These are phyloP conservation scores for Leishmania guyanensis DNA, from an alignment of 208 protist genomes.

Conservation along the genomic window DNA sequence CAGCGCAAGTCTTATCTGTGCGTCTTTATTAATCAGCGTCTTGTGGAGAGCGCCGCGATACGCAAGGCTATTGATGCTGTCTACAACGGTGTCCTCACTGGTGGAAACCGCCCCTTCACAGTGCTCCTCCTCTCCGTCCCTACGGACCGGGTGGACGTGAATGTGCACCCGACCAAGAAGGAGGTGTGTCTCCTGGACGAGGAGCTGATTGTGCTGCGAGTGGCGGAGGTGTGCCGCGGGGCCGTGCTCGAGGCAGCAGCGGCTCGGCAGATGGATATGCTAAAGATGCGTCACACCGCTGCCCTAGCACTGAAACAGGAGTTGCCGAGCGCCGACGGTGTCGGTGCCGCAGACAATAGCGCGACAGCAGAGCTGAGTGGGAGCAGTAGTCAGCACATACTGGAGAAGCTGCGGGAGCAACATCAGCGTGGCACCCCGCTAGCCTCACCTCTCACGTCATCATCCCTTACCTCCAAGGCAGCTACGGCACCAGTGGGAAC, in stretches of 20 bases:
- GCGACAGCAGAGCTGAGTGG: conserved; percentile 11
- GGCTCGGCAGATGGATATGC: conserved; percentile 64
- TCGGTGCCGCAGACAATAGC: conserved; percentile 1
- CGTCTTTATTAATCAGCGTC: conserved; percentile 89
- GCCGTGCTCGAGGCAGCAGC: conserved; percentile 63
- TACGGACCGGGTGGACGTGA: conserved; percentile 96
- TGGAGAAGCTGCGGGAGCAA: conserved; percentile 33
- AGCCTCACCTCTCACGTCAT: conserved; percentile 36
- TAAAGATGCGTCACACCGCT: conserved; percentile 49
- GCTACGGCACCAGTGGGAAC: background rate
- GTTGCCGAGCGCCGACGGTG: conserved; percentile 13
- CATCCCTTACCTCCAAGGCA: conserved; percentile 3
- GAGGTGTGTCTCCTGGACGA: conserved; percentile 91
- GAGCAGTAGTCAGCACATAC: conserved; percentile 35
- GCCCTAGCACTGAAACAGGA: conserved; percentile 33
- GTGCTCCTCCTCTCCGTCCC: conserved; percentile 94
- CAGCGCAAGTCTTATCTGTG: conserved; percentile 70
- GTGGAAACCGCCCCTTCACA: conserved; percentile 92
- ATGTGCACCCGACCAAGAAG: conserved; percentile 99
- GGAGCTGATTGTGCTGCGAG: conserved; percentile 60
- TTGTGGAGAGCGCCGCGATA: conserved; percentile 82
- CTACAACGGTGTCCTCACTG: conserved; percentile 91
- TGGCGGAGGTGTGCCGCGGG: conserved; percentile 60
- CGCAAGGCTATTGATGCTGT: conserved; percentile 88
- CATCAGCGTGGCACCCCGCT: conserved; percentile 26